Evolutionary conservation across 768 basidiomycete species (phyloP).

Genomic region (Coprinellus aureogranulatus): DNA sequence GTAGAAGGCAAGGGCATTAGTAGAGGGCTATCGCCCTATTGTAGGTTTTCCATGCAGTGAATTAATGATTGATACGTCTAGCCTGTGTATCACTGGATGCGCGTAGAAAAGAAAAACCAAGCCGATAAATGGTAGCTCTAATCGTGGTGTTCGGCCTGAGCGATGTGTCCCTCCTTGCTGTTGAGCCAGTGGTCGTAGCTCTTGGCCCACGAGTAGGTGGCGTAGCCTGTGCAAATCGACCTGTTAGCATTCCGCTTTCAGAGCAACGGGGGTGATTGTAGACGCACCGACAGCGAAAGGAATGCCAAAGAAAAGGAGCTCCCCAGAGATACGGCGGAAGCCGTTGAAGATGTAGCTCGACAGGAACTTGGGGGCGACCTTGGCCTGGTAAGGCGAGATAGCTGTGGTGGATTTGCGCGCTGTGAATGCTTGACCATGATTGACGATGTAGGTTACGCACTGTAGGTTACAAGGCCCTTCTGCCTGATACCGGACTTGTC

Average conservation of each 20-base stretch:
- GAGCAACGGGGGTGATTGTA: neutral
- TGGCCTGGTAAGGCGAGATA: slow-evolving; percentile 80
- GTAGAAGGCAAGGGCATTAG: too few relatives aligned
- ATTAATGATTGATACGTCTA: neutral
- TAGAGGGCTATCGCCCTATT: too few relatives aligned
- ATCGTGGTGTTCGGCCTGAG: slow-evolving; percentile 36
- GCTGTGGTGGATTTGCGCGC: slow-evolving; percentile 39
- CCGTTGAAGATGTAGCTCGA: slow-evolving; percentile 84
- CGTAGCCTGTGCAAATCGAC: slow-evolving; percentile 57
- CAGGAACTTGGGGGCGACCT: slow-evolving; percentile 68
- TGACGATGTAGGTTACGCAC: slow-evolving; percentile 46
- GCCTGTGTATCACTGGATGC: neutral
- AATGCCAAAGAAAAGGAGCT: slow-evolving; percentile 74
- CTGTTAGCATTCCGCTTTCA: slow-evolving; percentile 1
- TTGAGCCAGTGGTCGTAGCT: slow-evolving; percentile 62
- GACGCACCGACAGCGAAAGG: slow-evolving; percentile 76
- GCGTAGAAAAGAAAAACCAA: neutral
- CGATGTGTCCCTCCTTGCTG: slow-evolving; percentile 80
- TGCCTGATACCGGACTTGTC: slow-evolving; percentile 59
- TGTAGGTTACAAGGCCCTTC: slow-evolving; percentile 77
- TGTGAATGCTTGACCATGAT: slow-evolving; percentile 1
- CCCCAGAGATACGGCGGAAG: slow-evolving; percentile 68
- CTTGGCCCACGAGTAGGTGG: slow-evolving; percentile 78
- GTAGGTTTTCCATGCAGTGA: too few relatives aligned
- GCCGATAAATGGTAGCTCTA: slow-evolving; percentile 17